These are phyloP conservation scores for Themeda triandra DNA, from an alignment of 176 grass and related monocot genomes.

Conservation along the genomic window DNA sequence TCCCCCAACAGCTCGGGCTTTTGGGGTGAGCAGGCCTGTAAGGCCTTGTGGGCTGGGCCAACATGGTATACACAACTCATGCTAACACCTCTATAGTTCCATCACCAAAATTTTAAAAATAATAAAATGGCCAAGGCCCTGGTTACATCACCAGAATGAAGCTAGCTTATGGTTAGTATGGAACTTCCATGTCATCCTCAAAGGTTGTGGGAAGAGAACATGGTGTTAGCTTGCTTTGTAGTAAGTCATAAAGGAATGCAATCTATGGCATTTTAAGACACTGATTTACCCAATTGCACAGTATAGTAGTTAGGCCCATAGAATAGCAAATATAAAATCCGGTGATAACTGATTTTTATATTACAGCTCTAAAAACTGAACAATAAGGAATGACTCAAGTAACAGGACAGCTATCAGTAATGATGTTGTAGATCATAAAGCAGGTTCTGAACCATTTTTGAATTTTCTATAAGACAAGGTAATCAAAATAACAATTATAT, in stretches of 20 bases:
- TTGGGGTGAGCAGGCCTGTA: too few relatives aligned
- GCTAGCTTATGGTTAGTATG: neutral
- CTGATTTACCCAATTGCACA: neutral
- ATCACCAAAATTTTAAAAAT: neutral
- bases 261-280: neutral
- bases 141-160: neutral
- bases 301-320: neutral
- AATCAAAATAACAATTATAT: slow-evolving; percentile 6
- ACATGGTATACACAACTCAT: neutral
- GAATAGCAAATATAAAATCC: neutral
- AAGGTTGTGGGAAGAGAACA: neutral
- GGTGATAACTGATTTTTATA: neutral
- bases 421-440: neutral
- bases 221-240: neutral
- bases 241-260: neutral
- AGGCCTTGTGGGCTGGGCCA: too few relatives aligned
- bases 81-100: neutral
- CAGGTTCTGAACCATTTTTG: neutral
- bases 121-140: neutral
- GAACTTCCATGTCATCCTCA: neutral
- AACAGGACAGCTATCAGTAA: neutral
- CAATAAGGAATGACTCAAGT: neutral
- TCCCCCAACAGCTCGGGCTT: too few relatives aligned
- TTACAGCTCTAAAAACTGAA: slow-evolving; percentile 15
- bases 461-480: slow-evolving; percentile 3